A percentile compares a stretch with the other conserved stretches of the same genome.
phyloP scores from a whole-genome alignment of 345 rosid species.

The Populus pruinosa region DNA sequence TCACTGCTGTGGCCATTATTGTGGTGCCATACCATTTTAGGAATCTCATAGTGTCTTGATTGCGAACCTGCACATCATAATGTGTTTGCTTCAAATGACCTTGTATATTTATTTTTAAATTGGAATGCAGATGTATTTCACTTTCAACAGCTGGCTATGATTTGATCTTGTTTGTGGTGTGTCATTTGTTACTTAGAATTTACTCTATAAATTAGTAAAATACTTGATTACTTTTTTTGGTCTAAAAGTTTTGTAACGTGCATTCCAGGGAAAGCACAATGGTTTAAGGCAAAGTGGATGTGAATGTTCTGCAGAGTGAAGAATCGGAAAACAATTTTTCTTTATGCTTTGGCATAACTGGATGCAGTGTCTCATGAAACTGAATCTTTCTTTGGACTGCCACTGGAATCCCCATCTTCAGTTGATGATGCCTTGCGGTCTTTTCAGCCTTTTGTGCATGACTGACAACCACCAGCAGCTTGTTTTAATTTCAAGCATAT shows the following conservation, averaged over 20 bases:
- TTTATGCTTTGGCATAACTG: conserved; percentile 12
- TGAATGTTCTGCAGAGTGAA: conserved; percentile 17
- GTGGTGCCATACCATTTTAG: background rate
- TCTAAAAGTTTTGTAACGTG: conserved; percentile 4
- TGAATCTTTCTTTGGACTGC: conserved; percentile 16
- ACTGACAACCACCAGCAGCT: conserved; percentile 40
- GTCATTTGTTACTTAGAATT: background rate
- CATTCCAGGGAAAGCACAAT: conserved; percentile 27
- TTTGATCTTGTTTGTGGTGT: background rate
- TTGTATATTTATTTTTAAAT: background rate
- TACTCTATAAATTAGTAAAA: background rate
- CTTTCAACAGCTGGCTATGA: background rate
- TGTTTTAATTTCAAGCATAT: conserved; percentile 41
- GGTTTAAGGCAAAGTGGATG: conserved; percentile 8
- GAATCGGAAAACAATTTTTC: conserved; percentile 35
- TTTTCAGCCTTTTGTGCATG: conserved; percentile 16
- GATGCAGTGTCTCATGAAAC: conserved; percentile 24
- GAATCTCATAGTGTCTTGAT: background rate
- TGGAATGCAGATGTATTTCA: background rate
- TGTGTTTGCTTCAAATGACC: background rate
- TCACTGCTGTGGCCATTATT: background rate
- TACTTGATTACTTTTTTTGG: background rate
- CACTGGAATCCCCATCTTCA: conserved; percentile 5
- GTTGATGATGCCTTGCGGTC: conserved; percentile 13
- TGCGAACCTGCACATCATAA: background rate